Conservation (phyloP, 768 basidiomycete genomes). For the Rubroboletus satanas region DNA sequence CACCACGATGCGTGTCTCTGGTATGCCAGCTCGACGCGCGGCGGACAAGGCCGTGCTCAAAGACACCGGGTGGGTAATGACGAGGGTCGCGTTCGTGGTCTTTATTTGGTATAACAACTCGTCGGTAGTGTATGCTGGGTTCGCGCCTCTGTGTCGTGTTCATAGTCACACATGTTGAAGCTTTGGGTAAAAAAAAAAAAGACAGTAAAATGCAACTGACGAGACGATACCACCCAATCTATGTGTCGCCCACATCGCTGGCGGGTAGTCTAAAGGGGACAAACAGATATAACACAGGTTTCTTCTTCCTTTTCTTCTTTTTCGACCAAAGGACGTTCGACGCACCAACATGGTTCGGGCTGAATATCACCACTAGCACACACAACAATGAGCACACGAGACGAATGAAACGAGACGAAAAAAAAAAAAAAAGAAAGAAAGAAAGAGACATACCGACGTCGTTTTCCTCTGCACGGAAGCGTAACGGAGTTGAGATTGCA, state of each 20-base stretch:
- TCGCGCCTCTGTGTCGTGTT: constrained; percentile 27
- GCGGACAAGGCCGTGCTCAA: constrained; percentile 30
- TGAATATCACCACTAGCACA: constrained; percentile 53
- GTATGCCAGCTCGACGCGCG: constrained; percentile 28
- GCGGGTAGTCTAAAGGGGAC: constrained; percentile 46
- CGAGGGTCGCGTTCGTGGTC: constrained; percentile 22
- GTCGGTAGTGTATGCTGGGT: constrained; percentile 32
- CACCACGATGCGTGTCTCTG: constrained; percentile 27
- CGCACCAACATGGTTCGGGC: constrained; percentile 61
- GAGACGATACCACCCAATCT: constrained; percentile 55
- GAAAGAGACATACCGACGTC: constrained; percentile 47
- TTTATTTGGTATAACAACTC: constrained; percentile 34
- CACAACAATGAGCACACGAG: constrained; percentile 4
- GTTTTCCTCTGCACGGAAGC: constrained; percentile 36
- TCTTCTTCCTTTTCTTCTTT: too few relatives aligned
- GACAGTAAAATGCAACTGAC: constrained; percentile 33
- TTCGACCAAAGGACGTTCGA: background rate
- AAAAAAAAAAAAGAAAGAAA: background rate
- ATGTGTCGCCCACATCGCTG: constrained; percentile 57
- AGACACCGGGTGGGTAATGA: constrained; percentile 31
- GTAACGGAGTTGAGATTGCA: background rate
- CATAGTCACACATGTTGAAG: background rate
- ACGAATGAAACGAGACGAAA: background rate
- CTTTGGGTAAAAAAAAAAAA: background rate
- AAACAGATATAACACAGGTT: background rate